phyloP scores from a whole-genome alignment of 106 monocot genomes.

The Phalaenopsis aphrodite region DNA sequence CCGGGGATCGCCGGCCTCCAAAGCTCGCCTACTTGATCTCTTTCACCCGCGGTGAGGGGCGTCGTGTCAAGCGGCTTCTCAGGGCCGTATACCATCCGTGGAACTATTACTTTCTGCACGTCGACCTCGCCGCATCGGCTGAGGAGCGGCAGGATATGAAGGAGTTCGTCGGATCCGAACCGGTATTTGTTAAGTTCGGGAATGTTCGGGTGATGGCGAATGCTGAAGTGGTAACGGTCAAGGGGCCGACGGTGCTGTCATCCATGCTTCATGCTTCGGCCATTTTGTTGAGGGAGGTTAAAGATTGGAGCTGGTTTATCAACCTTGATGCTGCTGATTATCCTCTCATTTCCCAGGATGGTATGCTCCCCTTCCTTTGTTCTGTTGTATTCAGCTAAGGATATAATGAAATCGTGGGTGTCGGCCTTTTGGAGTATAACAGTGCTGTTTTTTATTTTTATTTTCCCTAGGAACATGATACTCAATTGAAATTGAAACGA shows the following conservation, averaged over 20 bases:
- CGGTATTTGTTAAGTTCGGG: constrained; percentile 25
- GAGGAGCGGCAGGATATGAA: constrained; percentile 55
- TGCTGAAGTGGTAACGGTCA: constrained; percentile 19
- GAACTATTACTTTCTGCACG: constrained; percentile 66
- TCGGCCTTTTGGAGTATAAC: not conserved
- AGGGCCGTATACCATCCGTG: constrained; percentile 68
- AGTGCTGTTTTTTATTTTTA: not conserved
- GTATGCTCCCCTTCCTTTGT: constrained; percentile 14
- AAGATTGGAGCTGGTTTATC: constrained; percentile 60
- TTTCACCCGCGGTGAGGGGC: constrained; percentile 45
- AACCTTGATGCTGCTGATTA: constrained; percentile 49
- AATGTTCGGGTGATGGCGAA: constrained; percentile 39
- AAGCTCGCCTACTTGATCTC: constrained; percentile 66
- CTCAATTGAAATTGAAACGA: not conserved
- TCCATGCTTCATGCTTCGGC: constrained; percentile 42
- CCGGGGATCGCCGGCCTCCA: constrained; percentile 28
- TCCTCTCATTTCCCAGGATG: constrained; percentile 55
- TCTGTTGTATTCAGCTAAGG: not conserved
- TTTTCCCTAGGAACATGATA: not conserved
- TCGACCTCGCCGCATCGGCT: constrained; percentile 34
- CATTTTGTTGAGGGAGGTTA: constrained; percentile 34
- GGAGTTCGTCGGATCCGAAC: constrained; percentile 23
- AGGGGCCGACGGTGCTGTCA: constrained; percentile 42
- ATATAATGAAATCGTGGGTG: not conserved
- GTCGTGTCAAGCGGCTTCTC: constrained; percentile 43